A percentile compares a stretch with the other conserved stretches of the same genome.
Evolutionary conservation across 2,329 filamentous ascomycete genomes (phyloP).

Genomic region (Colletotrichum liaoningense): DNA sequence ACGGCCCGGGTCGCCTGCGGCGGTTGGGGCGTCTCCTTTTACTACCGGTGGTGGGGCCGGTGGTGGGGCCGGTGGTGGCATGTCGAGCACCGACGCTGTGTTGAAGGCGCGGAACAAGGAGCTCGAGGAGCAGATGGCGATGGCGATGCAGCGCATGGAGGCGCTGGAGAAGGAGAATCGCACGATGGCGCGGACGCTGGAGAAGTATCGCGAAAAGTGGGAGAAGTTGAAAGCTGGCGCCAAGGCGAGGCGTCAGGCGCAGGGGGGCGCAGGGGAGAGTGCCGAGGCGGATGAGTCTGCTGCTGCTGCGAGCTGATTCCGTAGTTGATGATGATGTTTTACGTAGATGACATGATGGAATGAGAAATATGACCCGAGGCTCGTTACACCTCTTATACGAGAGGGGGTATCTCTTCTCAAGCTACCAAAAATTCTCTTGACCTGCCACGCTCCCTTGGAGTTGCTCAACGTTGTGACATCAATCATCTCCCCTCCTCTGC

Average conservation of each 20-base stretch:
- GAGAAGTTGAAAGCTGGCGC: conserved; percentile 71
- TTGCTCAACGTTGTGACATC: background rate
- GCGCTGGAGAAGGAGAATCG: conserved; percentile 72
- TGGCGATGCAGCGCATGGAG: conserved; percentile 70
- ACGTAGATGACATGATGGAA: background rate
- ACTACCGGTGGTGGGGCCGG: background rate
- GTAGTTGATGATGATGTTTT: background rate
- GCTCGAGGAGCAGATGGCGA: conserved; percentile 74
- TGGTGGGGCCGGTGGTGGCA: conserved; percentile 22
- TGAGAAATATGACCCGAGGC: background rate
- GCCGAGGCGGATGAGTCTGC: conserved; percentile 45
- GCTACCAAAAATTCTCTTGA: background rate
- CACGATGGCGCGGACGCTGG: conserved; percentile 66
- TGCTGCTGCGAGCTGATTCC: background rate
- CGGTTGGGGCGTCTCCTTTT: conserved; percentile 39
- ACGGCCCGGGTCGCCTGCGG: conserved; percentile 64
- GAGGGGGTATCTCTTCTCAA: background rate
- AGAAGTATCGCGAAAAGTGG: conserved; percentile 71
- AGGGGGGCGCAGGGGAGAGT: conserved; percentile 48
- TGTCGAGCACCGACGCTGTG: conserved; percentile 44
- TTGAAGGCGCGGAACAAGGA: conserved; percentile 67
- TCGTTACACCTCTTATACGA: background rate
- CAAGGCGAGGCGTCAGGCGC: conserved; percentile 64
- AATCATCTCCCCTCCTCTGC: background rate
- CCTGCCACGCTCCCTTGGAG: no score